Evolutionary conservation across 2,329 filamentous ascomycete genomes (phyloP), one percentile per base, ranked within the genome.

Genomic region (Fusarium beomiforme): DNA sequence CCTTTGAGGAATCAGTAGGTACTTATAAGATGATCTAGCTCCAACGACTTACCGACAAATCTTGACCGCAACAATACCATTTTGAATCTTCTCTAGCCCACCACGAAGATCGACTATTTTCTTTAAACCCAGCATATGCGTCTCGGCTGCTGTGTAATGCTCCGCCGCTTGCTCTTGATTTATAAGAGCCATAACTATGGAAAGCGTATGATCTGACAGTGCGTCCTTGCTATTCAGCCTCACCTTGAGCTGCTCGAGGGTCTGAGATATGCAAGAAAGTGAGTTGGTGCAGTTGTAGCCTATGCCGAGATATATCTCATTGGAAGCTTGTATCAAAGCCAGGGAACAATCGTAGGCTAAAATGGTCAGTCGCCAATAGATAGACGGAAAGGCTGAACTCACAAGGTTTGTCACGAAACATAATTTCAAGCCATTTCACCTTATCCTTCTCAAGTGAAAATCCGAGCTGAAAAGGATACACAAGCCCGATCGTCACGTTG

Each of bases 281-380:
- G 51, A 39, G 3, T 46, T 59, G 1, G 53, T 29, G 9, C 61
- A 59, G 17, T 36, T 11, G 9, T 59, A 59, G 5, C 61, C 63
- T 36, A 17, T 46, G 9, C 63, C 63, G 0, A 66, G 44, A 3
- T 66, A 60, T n/a, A 55, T 66, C 14, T 66, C 63, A 4, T 66
- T 66, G 7, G 60, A 60, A 11, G 61, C 63, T n/a, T 51, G 61
- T 16, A 66, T 66, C 0, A 66, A 12, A 0, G 42, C 53, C 6
- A 66, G 13, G 2, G 63, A 66, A 6, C 51, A 66, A 0, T 66
- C 37, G 2, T 51, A 66, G 17, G 51, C 63, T 66, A n/a, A n/a
- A n/a, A n/a, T n/a, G n/a, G n/a, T n/a, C n/a, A n/a, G n/a, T n/a
- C n/a, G n/a, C n/a, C 3, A 3, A 16, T 4, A 5, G 17, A 7